Evolutionary conservation across 257 asterid genomes (phyloP), one percentile per base, ranked within the genome.

Genomic region (Solanum tarijense): DNA sequence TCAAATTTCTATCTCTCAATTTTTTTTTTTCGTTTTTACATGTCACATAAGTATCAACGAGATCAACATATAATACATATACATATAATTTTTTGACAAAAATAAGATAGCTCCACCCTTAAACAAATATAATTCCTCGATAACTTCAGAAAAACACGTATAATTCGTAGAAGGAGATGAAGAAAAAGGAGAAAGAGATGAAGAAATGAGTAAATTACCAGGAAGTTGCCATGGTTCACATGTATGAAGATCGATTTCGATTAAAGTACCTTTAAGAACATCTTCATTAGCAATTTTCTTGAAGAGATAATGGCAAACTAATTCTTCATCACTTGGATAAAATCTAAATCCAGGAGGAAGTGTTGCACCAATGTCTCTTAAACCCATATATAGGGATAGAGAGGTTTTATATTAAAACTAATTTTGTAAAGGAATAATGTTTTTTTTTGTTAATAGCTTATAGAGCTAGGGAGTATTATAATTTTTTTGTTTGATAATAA

Each of bases 151-250:
- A 72, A 75, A 21, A 5, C 11, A 36, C 20, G 21, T 13, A 48
- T 14, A 48, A 14, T 48, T 48, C 21, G 18, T 13, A 13, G 58
- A 12, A 48, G 20, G 58, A 48, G 58, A 48, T 48, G 7, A 9
- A 39, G 21, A 38, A 23, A 38, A 43, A 43, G 52, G 52, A 52
- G 60, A 6, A 52, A 5, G 21, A 52, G 23, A 52, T 52, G 48
- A 25, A 78, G 48, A 21, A 41, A 78, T 29, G 35, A 39, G 23
- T 8, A 46, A 84, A 90, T 3, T 93, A 96, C 99, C 99, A 7
- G 99, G 99, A 58, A 96, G 99, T 87, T 95, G 98, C 99, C 99
- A 96, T 87, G 99, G 99, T 91, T 96, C 99, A 83, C 98, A 95
- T 0, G 93, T 89, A 87, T 96, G 99, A 35, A 96, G 98, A 76